A percentile compares a stretch with the other conserved stretches of the same genome.
Evolutionary conservation across 2,329 filamentous ascomycete species (phyloP).

Genomic region (Colletotrichum tofieldiae): DNA sequence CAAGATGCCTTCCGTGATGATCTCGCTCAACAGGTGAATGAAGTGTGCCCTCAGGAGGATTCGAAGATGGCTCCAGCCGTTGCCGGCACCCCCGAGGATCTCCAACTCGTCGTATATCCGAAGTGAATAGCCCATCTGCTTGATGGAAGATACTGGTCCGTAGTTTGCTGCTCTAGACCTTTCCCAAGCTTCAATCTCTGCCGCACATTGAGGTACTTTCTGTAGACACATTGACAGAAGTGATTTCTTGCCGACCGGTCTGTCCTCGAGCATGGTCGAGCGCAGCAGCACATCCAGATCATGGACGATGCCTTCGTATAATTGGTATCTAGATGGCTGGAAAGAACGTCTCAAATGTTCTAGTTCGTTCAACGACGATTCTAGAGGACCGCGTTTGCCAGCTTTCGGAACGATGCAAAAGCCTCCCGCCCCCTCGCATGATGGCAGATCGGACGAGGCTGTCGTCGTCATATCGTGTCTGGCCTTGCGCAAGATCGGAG

Average conservation of each 20-base stretch:
- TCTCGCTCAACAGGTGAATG: conserved; percentile 59
- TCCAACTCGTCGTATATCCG: conserved; percentile 67
- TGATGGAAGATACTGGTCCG: conserved; percentile 54
- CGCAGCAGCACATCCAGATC: conserved; percentile 51
- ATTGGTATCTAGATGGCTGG: conserved; percentile 47
- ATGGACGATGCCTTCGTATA: conserved; percentile 53
- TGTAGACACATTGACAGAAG: conserved; percentile 66
- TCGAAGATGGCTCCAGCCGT: conserved; percentile 64
- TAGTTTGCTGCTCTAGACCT: conserved; percentile 55
- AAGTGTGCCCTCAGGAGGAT: conserved; percentile 64
- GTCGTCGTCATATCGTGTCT: neutral
- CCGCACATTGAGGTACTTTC: conserved; percentile 64
- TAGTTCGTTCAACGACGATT: conserved; percentile 7
- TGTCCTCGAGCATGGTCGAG: conserved; percentile 43
- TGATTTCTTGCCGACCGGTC: conserved; percentile 50
- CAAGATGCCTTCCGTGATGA: conserved; percentile 60
- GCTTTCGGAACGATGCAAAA: neutral
- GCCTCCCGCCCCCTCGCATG: neutral
- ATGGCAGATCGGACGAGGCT: neutral
- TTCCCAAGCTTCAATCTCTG: conserved; percentile 61
- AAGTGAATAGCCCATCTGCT: conserved; percentile 57
- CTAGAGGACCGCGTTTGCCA: conserved; percentile 1
- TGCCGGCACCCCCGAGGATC: conserved; percentile 54
- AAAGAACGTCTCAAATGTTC: conserved; percentile 38
- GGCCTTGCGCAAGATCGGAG: conserved; percentile 37